Evolutionary conservation across 176 grass and related monocot species (phyloP), one percentile per base, ranked within the genome.

Genomic region (Tillandsia fasciculata): DNA sequence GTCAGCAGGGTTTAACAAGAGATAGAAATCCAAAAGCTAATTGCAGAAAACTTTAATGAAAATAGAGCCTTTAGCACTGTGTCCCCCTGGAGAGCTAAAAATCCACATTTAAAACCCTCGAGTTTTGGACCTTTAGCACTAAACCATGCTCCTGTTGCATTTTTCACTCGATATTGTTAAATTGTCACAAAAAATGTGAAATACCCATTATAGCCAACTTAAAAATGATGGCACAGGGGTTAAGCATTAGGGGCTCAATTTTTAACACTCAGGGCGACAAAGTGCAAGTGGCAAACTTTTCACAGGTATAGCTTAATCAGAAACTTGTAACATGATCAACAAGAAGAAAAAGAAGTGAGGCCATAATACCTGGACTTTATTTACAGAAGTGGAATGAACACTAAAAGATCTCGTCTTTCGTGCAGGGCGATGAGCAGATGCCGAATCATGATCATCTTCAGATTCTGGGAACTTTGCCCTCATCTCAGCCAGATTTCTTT

Each of bases 401-500:
- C 71, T 67, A 75, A 81, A 84, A 66, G 80, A 80, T 53, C 26
- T 66, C 71, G 78, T 65, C 76, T 89, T 91, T 67, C 75, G 75
- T 59, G 72, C 49, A 70, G 12, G 73, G 51, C 49, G 76, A 78
- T 49, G 75, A 64, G 71, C 68, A 66, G 53, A 69, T 57, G 71
- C 74, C 70, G 78, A 88, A 50, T 80, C 72, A 12, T 70, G 75
- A 67, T 71, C 10, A 50, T 57, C 66, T 63, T 53, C 77, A 80
- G 89, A 85, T 75, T 6, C 80, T 68, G 76, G 77, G 65, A 92
- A 92, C 74, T 85, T 96, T 52, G 79, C 76, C 64, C 26, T 75
- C 89, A 97, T 83, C 84, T 97, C 86, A 57, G 93, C 86, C 74
- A 82, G 88, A 70, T 86, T 97, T 67, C 70, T 75, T 57, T 92